Evolutionary conservation across 805 yeast species (phyloP).

Genomic region (Cyberlindnera mrakii): DNA sequence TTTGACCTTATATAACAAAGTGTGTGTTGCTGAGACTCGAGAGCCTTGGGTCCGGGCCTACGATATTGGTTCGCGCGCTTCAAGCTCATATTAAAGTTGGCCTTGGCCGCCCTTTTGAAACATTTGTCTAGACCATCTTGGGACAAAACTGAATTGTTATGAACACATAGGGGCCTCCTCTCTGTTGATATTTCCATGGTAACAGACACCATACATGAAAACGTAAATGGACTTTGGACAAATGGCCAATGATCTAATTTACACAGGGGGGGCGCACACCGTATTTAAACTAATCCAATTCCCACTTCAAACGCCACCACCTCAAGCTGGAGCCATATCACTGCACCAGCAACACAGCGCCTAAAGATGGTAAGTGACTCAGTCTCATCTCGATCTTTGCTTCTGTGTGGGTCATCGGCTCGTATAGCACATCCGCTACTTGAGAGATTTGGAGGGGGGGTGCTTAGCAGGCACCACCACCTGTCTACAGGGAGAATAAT

Average conservation of each 20-base stretch:
- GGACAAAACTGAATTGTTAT: neutral
- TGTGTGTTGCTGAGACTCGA: too few species aligned
- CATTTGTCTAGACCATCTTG: slow-evolving; percentile 1
- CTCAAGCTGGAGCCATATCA: neutral
- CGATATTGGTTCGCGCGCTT: too few species aligned
- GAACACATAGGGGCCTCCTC: slow-evolving; percentile 1
- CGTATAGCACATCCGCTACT: too few species aligned
- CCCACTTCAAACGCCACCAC: slow-evolving; percentile 2
- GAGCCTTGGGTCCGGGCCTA: too few species aligned
- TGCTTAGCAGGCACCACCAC: too few species aligned
- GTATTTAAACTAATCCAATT: slow-evolving; percentile 10
- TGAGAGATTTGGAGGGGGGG: too few species aligned
- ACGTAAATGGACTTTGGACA: slow-evolving; percentile 3
- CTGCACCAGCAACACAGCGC: neutral
- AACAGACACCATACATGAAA: slow-evolving; percentile 12
- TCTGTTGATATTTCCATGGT: slow-evolving; percentile 19
- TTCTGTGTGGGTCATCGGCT: too few species aligned
- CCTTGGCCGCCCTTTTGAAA: too few species aligned
- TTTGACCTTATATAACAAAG: too few species aligned
- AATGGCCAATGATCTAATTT: slow-evolving; percentile 5
- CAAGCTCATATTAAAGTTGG: too few species aligned
- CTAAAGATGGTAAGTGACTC: slow-evolving; percentile 4
- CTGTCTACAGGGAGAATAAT: too few species aligned
- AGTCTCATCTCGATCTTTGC: neutral
- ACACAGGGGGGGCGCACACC: slow-evolving; percentile 2